Conservation (phyloP, 345 rosid species). For the Eutrema yunnanense region DNA sequence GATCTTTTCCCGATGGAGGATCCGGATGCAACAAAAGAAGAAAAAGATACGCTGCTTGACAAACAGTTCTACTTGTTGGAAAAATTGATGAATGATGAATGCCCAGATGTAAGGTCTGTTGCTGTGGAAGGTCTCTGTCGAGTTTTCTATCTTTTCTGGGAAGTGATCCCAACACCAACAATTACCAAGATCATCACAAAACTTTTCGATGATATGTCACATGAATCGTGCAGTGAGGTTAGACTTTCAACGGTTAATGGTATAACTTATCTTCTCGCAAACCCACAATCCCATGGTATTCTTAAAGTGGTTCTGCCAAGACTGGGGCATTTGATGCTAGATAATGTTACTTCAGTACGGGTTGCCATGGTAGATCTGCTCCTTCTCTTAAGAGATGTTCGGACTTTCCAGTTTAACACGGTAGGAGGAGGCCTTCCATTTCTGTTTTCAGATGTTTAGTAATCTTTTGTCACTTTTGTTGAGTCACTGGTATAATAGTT, state of each 20-base stretch:
- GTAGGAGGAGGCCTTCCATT: constrained; percentile 31
- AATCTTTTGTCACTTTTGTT: background rate
- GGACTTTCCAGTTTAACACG: constrained; percentile 77
- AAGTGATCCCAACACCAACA: constrained; percentile 72
- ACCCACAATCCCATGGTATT: constrained; percentile 84
- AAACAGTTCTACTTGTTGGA: constrained; percentile 87
- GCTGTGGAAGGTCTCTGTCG: constrained; percentile 97
- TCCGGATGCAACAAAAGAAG: constrained; percentile 89
- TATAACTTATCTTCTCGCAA: constrained; percentile 75
- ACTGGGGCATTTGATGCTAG: constrained; percentile 62
- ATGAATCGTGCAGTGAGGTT: constrained; percentile 68
- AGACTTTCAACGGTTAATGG: constrained; percentile 84
- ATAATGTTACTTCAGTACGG: constrained; percentile 52
- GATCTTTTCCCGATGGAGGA: constrained; percentile 91
- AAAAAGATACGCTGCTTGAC: constrained; percentile 67
- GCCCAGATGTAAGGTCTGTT: constrained; percentile 81
- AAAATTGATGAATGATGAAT: constrained; percentile 70
- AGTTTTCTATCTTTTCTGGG: constrained; percentile 87
- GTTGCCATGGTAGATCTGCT: constrained; percentile 75
- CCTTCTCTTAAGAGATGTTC: constrained; percentile 60
- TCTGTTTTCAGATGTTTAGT: background rate
- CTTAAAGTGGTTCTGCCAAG: constrained; percentile 85
- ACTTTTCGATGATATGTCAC: constrained; percentile 62
- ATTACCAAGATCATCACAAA: constrained; percentile 70
- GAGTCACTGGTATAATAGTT: constrained; percentile 9